Conservation (phyloP, 2,329 filamentous ascomycete genomes). For the Aspergillus aculeatinus region DNA sequence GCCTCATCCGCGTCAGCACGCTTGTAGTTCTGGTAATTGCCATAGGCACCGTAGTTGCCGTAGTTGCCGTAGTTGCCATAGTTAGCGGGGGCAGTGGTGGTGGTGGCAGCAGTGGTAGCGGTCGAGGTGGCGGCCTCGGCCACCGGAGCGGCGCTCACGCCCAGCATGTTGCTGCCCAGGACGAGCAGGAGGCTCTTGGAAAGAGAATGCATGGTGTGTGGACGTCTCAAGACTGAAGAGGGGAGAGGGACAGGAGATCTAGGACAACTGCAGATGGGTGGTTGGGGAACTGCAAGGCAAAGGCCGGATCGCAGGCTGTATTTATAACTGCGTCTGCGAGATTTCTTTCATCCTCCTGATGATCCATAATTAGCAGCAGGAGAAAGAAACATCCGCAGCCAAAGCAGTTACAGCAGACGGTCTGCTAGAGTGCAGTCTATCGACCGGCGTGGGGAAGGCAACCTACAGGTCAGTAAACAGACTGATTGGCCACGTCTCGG, state of each 20-base stretch:
- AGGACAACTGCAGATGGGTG: neutral
- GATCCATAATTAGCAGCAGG: neutral
- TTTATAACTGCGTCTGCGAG: constrained; percentile 5
- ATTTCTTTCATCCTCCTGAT: neutral
- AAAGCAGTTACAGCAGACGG: neutral
- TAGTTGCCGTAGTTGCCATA: constrained; percentile 17
- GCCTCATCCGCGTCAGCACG: neutral
- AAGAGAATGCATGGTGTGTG: constrained; percentile 1
- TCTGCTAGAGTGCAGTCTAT: no score
- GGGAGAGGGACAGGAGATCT: neutral
- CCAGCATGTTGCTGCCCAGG: constrained; percentile 15
- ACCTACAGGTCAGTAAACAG: neutral
- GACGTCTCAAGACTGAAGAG: neutral
- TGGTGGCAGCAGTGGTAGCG: neutral
- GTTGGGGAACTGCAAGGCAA: neutral
- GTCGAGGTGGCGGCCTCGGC: neutral
- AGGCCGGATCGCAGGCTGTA: neutral
- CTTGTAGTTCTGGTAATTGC: constrained; percentile 2
- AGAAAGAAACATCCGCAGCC: neutral
- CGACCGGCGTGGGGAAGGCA: no score
- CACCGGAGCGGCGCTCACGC: constrained; percentile 12
- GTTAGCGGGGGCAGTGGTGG: constrained; percentile 1
- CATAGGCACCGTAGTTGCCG: constrained; percentile 18
- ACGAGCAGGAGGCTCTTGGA: constrained; percentile 9
- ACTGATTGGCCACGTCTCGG: constrained; percentile 8